Evolutionary conservation across 768 basidiomycete genomes (phyloP), one percentile per base, ranked within the genome.

Genomic region (Tulasnella sp.): DNA sequence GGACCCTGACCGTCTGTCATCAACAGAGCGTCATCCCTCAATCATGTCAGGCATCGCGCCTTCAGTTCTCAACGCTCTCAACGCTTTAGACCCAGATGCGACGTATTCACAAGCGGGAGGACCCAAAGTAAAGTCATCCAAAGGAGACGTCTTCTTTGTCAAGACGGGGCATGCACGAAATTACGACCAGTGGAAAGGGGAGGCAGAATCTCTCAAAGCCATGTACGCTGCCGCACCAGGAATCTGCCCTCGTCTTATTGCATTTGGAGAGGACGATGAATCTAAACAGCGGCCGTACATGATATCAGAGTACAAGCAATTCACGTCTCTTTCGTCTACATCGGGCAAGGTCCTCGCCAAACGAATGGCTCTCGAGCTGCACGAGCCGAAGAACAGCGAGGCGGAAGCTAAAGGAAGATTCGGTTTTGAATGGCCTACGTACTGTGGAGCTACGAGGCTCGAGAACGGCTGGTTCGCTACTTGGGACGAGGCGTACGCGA

Each of bases 391-490:
- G 41, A 73, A 75, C 9, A 80, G 72, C 50, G 46, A 80, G 28
- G 44, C 69, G 24, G 74, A 20, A 40, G 46, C 44, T 28, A 80
- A 74, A 74, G 86, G 89, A 82, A 91, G 90, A 0, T 94, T 91
- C 84, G 94, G 94, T 3, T 95, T 94, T 84, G 86, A 86, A 7
- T 88, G 93, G 24, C 93, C 94, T 1, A 95, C 94, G 6, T 94
- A 90, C 83, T 95, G 94, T 81, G 94, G 94, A 8, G 88, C 88
- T 5, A 95, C 94, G 0, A 89, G 90, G 73, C 87, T 93, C 80
- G 87, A 88, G 60, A 94, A 94, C 82, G 93, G 93, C 7, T 93
- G 93, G 92, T 92, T 89, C 83, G 86, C 89, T 28, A 90, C 87
- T 1, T 95, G 94, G 94, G 90, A 92, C 75, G 86, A 89, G 80